Conservation (phyloP, 768 basidiomycete species). For the Phanerodontia chrysosporium region DNA sequence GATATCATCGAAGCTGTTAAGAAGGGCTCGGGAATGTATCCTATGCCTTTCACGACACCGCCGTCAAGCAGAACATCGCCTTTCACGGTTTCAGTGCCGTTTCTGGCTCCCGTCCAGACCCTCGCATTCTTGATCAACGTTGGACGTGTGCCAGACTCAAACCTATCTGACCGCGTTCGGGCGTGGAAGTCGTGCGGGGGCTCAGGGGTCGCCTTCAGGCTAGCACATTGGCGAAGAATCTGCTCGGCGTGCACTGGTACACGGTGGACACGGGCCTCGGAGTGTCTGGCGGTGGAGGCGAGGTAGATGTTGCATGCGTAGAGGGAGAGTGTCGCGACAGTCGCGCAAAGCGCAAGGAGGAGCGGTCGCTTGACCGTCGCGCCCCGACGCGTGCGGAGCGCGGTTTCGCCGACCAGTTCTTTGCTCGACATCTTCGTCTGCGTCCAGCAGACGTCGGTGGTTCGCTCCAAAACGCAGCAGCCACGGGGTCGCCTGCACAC, state of each 20-base stretch:
- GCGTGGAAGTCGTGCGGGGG: slow-evolving; percentile 27
- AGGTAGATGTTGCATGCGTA: slow-evolving; percentile 15
- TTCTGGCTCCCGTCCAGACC: slow-evolving; percentile 57
- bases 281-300: background rate
- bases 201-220: slow-evolving; percentile 24
- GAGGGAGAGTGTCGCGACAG: slow-evolving; percentile 9
- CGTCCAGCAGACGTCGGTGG: background rate
- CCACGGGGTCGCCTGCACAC: background rate
- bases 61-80: slow-evolving; percentile 68
- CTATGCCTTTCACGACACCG: slow-evolving; percentile 57
- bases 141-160: slow-evolving; percentile 58
- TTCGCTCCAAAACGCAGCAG: background rate
- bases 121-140: slow-evolving; percentile 71
- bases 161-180: slow-evolving; percentile 52
- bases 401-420: background rate
- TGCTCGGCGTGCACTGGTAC: slow-evolving; percentile 22
- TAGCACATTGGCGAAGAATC: slow-evolving; percentile 29
- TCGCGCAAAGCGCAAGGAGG: slow-evolving; percentile 12
- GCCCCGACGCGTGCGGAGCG: background rate
- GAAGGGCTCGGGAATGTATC: slow-evolving; percentile 41
- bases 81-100: slow-evolving; percentile 48
- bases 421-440: slow-evolving; percentile 3
- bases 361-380: background rate
- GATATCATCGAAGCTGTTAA: slow-evolving; percentile 38
- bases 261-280: slow-evolving; percentile 10